Base-by-base conservation (phyloP, 2,329 filamentous ascomycete species). In the Alternaria hordeiaustralica region DNA sequence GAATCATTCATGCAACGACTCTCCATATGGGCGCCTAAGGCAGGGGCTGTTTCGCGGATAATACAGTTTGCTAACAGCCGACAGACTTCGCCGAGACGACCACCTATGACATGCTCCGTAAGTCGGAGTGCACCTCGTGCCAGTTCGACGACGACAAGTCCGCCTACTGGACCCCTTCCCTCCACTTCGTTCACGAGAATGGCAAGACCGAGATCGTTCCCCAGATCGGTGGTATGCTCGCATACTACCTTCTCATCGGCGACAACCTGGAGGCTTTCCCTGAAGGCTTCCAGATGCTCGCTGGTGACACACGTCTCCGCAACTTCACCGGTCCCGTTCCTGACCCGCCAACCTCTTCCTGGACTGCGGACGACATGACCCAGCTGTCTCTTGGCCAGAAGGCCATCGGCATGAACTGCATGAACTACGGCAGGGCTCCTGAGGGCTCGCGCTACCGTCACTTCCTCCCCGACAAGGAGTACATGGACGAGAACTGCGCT, bases 371-470 rank as follows among this genome's bases (percentile, higher is more conserved):
- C 6, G 87, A 90, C 63, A 86, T 87, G 73, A 91, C 90, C 11
- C 94, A 97, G 82, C 79, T 81, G 15, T 87, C 89, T 56, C 87
- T 97, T 41, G 83, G 82, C 55, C 91, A 97, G 83, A 93, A 94
- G 65, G 93, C 94, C 10, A 73, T 97, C 26, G 95, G 96, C 4
- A 97, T 97, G 87, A 98, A 98, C 85, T 98, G 96, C 81, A 83
- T 99, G 64, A 90, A 98, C 87, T 97, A 97, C 77, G 83, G 80
- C 23, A 72, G 72, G 18, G 61, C 80, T 0, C 84, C 91, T 3
- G 94, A 97, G 79, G 86, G 87, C 2, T 91, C 94, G 13, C 86
- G 97, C 36, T 91, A 89, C 79, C 93, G 94, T 69, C 94, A 97
- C 80, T 89, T 88, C 77, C 74, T 97, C 71, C 94, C 95, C 0